These are phyloP conservation scores for Fraxinus nigra DNA, from an alignment of 305 asterid genomes.

Conservation along the genomic window DNA sequence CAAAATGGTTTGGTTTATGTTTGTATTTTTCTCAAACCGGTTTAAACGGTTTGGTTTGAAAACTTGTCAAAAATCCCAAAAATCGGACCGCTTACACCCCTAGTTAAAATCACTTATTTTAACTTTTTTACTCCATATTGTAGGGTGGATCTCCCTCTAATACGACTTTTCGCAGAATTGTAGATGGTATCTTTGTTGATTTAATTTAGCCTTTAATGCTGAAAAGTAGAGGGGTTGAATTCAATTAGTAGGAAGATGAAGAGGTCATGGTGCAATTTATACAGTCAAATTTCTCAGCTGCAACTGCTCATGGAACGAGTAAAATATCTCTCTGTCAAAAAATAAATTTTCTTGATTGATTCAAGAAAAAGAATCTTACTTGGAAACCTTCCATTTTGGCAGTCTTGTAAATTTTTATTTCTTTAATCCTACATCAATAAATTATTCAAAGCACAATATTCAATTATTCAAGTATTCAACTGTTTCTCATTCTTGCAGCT, in stretches of 20 bases:
- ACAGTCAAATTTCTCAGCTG: conserved; percentile 34
- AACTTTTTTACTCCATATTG: background rate
- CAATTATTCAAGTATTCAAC: background rate
- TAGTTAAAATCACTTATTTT: too few species aligned
- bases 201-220: background rate
- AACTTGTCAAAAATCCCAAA: too few species aligned
- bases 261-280: conserved; percentile 20
- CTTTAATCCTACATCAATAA: conserved; percentile 15
- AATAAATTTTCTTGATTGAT: conserved; percentile 27
- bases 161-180: background rate
- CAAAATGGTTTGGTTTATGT: too few species aligned
- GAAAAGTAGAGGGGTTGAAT: background rate
- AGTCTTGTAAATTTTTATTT: conserved; percentile 8
- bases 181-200: background rate
- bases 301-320: conserved; percentile 22
- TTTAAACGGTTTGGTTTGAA: too few species aligned
- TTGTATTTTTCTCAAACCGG: too few species aligned
- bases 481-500: conserved; percentile 24
- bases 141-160: background rate
- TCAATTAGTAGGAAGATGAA: background rate
- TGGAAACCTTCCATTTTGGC: conserved; percentile 34
- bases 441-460: conserved; percentile 14
- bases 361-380: conserved; percentile 37
- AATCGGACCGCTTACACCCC: too few species aligned
- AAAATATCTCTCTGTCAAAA: conserved; percentile 28